Base-by-base conservation (phyloP, 1,139 yeast species). In the Diutina scorzettiae region DNA sequence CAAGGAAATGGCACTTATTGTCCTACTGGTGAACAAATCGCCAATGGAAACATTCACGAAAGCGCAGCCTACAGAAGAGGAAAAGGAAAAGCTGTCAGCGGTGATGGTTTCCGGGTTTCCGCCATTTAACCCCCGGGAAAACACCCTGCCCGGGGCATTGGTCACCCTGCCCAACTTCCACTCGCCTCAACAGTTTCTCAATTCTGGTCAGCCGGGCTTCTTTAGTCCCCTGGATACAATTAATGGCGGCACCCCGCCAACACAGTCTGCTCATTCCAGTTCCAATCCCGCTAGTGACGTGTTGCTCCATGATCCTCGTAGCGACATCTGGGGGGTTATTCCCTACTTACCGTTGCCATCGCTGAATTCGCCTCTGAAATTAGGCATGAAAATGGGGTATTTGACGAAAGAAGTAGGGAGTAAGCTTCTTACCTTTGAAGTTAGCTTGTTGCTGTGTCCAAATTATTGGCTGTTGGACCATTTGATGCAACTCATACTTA, bases 371-470 rank as follows among this genome's bases (percentile, higher is more conserved):
- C 82, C 83, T 6, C 76, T 79, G n/a, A 63, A 87, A 42, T 63
- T 80, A 42, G 82, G 87, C 1, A 73, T 81, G 57, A 76, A 76
- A 49, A 74, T 83, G 1, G 95, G 95, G 0, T 81, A 78, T 45
- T 61, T 85, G 37, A 52, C 82, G 19, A 79, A 74, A 47, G 42
- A 20, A 18, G 32, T 32, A 6, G 24, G n/a, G n/a, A 42, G 58
- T 53, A 48, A 44, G 36, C 59, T 58, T 51, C 55, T 64, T 45
- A 67, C 60, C 25, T 73, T 69, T 50, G 93, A 82, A 48, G 73
- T 81, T 5, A 80, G 76, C 48, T 59, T 82, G 25, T 57, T 82
- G 45, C 81, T 86, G 54, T 81, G 91, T 50, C 84, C 86, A 18
- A 67, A 71, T 29, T 71, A 77, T 50, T 68, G 82, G 71, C 61